Conservation (phyloP, 192 early-diverging fungal species). For the Coemansia javaensis region DNA sequence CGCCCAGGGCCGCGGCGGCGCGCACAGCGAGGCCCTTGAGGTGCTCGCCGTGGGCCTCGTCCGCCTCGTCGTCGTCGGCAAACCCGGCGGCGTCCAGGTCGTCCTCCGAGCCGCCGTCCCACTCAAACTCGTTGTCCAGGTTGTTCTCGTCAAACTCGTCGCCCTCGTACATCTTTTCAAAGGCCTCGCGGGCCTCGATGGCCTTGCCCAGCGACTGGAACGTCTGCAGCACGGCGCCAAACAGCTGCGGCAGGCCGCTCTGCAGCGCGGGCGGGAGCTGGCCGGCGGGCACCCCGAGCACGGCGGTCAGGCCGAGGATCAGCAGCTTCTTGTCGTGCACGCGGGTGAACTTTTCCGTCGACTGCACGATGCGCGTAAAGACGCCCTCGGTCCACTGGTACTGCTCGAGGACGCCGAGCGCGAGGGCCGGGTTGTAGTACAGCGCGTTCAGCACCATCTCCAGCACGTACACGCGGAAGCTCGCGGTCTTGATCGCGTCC, state of each 20-base stretch:
- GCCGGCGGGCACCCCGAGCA: constrained; percentile 67
- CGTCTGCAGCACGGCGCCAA: constrained; percentile 63
- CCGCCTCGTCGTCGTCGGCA: constrained; percentile 58
- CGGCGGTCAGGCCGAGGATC: constrained; percentile 69
- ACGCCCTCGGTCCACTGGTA: constrained; percentile 69
- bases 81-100: constrained; percentile 55
- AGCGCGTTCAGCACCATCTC: constrained; percentile 82
- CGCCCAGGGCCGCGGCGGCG: constrained; percentile 46
- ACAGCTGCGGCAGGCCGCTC: constrained; percentile 67
- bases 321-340: constrained; percentile 96
- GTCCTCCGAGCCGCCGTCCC: constrained; percentile 27
- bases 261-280: constrained; percentile 70
- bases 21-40: constrained; percentile 56
- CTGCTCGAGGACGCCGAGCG: constrained; percentile 75
- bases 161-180: constrained; percentile 42
- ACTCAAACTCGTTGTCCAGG: constrained; percentile 30
- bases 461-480: constrained; percentile 70
- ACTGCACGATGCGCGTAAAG: constrained; percentile 74
- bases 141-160: constrained; percentile 20
- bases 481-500: constrained; percentile 58
- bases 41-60: constrained; percentile 61
- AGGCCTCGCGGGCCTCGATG: constrained; percentile 40
- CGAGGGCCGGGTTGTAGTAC: constrained; percentile 79
- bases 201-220: constrained; percentile 74
- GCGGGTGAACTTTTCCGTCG: constrained; percentile 67